A percentile compares a stretch with the other conserved stretches of the same genome.
Evolutionary conservation across 176 grass and related monocot species (phyloP).

Genomic region (Ampelocalamus luodianensis): DNA sequence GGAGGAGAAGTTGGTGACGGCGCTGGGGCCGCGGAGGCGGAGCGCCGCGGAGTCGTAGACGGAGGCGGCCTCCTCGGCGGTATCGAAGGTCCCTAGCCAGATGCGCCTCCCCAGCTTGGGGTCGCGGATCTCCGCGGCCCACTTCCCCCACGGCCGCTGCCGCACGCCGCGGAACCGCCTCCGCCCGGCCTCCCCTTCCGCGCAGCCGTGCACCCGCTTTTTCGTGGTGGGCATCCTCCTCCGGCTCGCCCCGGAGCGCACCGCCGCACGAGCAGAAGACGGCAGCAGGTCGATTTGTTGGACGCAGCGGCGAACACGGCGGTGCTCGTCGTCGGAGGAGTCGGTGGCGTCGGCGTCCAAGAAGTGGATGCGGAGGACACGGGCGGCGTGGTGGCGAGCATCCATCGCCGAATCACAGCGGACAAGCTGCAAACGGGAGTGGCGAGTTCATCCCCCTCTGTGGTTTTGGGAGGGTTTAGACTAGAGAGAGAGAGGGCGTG

Average conservation of each 20-base stretch:
- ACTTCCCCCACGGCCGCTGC: constrained; percentile 76
- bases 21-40: constrained; percentile 59
- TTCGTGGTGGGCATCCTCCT: not conserved
- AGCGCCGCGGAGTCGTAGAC: constrained; percentile 74
- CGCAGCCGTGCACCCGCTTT: not conserved
- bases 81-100: constrained; percentile 92
- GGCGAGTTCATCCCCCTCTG: too few relatives aligned
- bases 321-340: constrained; percentile 55
- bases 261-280: not conserved
- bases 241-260: not conserved
- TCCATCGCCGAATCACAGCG: not conserved
- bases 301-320: constrained; percentile 25
- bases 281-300: constrained; percentile 35
- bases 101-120: constrained; percentile 61
- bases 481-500: too few relatives aligned
- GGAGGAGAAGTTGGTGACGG: constrained; percentile 53
- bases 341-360: constrained; percentile 63
- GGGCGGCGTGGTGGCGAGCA: not conserved
- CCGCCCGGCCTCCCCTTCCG: too few relatives aligned
- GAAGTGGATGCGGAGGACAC: constrained; percentile 56
- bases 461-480: constrained; percentile 59
- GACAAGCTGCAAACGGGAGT: too few relatives aligned
- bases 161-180: constrained; percentile 55
- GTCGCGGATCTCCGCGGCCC: constrained; percentile 91
- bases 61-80: constrained; percentile 63